Evolutionary conservation across 768 basidiomycete species (phyloP), one percentile per base, ranked within the genome.

Genomic region (Filobasidium floriforme): DNA sequence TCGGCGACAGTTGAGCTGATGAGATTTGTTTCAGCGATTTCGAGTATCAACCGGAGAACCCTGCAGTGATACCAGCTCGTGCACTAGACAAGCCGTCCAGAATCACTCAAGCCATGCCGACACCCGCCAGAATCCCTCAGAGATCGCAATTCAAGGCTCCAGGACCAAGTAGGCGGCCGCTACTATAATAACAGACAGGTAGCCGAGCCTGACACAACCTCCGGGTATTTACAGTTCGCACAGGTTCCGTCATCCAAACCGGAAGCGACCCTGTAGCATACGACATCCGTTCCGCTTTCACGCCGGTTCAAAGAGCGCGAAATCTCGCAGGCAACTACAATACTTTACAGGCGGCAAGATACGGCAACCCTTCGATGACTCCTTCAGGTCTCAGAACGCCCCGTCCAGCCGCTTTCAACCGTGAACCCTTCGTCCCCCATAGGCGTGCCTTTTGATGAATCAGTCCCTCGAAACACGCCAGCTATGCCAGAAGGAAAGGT

Each of bases 201-300:
- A 37, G 32, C 3, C 32, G 9, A 37, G 32, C 32, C 32, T 37
- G 32, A 9, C 9, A 4, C 3, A 37, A 4, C 32, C 9, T 37
- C 3, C 3, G 2, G 26, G 4, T 15, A 26, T 28, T 7, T 57
- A 57, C 29, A 57, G 54, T 22, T 14, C 15, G 54, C 5, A 1
- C 54, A 24, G 15, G 54, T 19, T 57, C 54, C 14, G 54, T 57
- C 12, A 28, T 57, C 12, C 54, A 57, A 26, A 24, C 22, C 54
- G 54, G 54, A 14, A 57, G 54, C 54, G 54, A 57, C 26, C 54
- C 54, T 14, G 26, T 57, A 14, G 15, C 22, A 57, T 57, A 28
- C 54, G 54, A 22, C 12, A 15, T 5, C 15, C 15, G 54, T 14
- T 7, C 29, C 14, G 15, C 54, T 14, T 26, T 24, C 14, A 57